These are phyloP conservation scores for Eutrema japonicum DNA, from an alignment of 345 rosid species.

Conservation along the genomic window DNA sequence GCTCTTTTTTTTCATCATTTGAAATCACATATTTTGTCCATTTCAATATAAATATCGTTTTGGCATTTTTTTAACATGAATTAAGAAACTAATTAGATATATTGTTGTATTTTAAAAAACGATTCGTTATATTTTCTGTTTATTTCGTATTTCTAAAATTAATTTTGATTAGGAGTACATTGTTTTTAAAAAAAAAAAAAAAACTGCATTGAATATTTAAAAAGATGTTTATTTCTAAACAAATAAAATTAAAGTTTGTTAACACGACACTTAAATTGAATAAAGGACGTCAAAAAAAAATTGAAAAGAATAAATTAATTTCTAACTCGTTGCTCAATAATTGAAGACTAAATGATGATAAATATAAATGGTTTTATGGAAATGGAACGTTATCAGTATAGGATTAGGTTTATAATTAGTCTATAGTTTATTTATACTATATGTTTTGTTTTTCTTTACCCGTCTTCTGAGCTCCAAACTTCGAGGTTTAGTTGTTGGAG, in stretches of 20 bases:
- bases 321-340: slow-evolving; percentile 25
- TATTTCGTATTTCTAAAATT: neutral
- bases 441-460: slow-evolving; percentile 21
- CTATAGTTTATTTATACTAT: slow-evolving; percentile 10
- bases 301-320: neutral
- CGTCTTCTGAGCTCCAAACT: slow-evolving; percentile 41
- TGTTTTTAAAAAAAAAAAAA: no score
- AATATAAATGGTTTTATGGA: neutral
- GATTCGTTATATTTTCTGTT: neutral
- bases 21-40: neutral
- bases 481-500: slow-evolving; percentile 46
- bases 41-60: neutral
- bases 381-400: slow-evolving; percentile 32
- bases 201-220: neutral
- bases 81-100: neutral
- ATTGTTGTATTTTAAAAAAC: no score
- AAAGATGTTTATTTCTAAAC: neutral
- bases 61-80: neutral
- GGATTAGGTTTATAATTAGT: slow-evolving; percentile 39
- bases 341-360: slow-evolving; percentile 8
- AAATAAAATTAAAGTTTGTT: neutral
- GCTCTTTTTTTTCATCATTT: neutral
- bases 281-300: no score
- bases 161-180: neutral
- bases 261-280: neutral